These are phyloP conservation scores for Grosmannia huntii DNA, from an alignment of 2,329 filamentous ascomycete genomes.

Conservation along the genomic window DNA sequence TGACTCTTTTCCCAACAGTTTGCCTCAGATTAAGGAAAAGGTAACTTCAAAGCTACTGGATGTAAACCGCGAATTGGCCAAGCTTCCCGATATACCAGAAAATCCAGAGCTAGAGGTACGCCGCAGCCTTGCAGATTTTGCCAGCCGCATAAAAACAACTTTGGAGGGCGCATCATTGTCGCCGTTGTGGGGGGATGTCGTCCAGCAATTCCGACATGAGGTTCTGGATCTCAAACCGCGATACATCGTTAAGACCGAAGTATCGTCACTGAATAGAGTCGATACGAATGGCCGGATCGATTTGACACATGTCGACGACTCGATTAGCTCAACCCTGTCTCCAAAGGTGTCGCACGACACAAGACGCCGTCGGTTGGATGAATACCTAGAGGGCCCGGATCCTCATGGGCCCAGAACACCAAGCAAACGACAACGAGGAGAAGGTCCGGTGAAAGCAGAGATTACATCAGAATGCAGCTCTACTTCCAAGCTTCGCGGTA, in stretches of 20 bases:
- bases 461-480: slow-evolving; percentile 3
- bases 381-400: slow-evolving; percentile 9
- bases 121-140: slow-evolving; percentile 45
- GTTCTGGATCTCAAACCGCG: slow-evolving; percentile 34
- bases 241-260: slow-evolving; percentile 23
- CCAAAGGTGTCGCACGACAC: neutral
- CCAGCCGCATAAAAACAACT: slow-evolving; percentile 36
- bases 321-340: neutral
- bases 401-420: slow-evolving; percentile 1
- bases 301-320: slow-evolving; percentile 21
- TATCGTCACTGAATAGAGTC: neutral
- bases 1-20: slow-evolving; percentile 7
- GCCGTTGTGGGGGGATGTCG: slow-evolving; percentile 30
- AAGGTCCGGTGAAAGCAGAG: slow-evolving; percentile 15
- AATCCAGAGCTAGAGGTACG: slow-evolving; percentile 57
- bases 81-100: slow-evolving; percentile 52
- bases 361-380: slow-evolving; percentile 5
- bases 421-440: slow-evolving; percentile 8
- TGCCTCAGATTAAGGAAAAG: slow-evolving; percentile 34
- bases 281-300: slow-evolving; percentile 22
- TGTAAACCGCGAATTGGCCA: slow-evolving; percentile 41
- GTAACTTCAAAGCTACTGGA: slow-evolving; percentile 32
- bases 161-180: slow-evolving; percentile 34
- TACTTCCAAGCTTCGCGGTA: neutral
- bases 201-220: slow-evolving; percentile 36